phyloP scores from a whole-genome alignment of 169 alveolate genomes.

The Toxoplasma gondii region DNA sequence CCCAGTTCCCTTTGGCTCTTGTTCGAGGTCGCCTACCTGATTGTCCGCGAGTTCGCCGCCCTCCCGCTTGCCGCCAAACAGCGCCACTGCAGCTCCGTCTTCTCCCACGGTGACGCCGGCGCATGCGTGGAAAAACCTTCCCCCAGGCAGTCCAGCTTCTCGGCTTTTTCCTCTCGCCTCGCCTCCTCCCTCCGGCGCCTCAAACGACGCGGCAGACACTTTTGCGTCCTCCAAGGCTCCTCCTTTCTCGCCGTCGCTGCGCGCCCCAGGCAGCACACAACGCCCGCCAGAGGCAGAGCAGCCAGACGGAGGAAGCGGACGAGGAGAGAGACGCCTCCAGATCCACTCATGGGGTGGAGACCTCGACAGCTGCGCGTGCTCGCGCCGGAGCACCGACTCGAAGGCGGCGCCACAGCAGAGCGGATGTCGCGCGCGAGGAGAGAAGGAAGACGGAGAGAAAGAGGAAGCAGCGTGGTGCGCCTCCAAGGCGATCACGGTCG shows the following conservation, averaged over 20 bases:
- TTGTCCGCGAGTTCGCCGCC: conserved; percentile 53
- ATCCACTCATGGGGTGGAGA: neutral
- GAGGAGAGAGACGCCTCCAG: neutral
- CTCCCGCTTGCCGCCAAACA: conserved; percentile 47
- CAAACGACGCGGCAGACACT: neutral
- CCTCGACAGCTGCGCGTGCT: conserved; percentile 9
- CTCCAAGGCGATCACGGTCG: neutral
- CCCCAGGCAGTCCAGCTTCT: neutral
- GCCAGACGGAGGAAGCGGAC: neutral
- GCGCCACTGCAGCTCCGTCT: conserved; percentile 49
- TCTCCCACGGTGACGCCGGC: conserved; percentile 28
- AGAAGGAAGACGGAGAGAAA: no score
- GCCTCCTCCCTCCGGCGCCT: neutral
- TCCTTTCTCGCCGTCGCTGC: no score
- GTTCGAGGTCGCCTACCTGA: conserved; percentile 2
- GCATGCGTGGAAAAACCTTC: conserved; percentile 14
- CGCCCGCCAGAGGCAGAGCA: neutral
- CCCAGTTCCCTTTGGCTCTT: neutral
- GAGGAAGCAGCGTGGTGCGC: neutral
- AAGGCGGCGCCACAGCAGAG: neutral
- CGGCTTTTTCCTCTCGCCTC: neutral
- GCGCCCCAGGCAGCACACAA: neutral
- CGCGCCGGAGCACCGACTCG: neutral
- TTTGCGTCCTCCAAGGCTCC: neutral
- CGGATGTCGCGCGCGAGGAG: no score